A percentile compares a stretch with the other conserved stretches of the same genome.
These are phyloP conservation scores for Salix exigua DNA, from an alignment of 345 rosid species.

Conservation along the genomic window DNA sequence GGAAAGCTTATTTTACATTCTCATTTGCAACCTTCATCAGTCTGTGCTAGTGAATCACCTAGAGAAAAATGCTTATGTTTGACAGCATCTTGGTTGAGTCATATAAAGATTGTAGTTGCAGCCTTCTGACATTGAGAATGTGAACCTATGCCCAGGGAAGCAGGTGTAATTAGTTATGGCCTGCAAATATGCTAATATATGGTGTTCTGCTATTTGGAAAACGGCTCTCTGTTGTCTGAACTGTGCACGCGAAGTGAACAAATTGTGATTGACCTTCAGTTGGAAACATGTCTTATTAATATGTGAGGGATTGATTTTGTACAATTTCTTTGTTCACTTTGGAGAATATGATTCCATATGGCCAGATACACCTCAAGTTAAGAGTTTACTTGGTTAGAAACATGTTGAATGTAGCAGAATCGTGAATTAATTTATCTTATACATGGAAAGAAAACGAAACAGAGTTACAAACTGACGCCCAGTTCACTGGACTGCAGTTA, in stretches of 20 bases:
- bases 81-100: background rate
- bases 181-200: background rate
- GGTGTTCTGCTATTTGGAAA: background rate
- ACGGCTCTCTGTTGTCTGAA: background rate
- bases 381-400: background rate
- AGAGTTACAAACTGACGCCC: background rate
- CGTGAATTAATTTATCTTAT: background rate
- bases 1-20: conserved; percentile 1
- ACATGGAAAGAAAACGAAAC: background rate
- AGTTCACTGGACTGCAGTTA: background rate
- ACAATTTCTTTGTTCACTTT: background rate
- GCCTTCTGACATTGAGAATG: background rate
- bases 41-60: background rate
- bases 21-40: background rate
- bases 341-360: background rate
- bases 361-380: background rate
- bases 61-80: background rate
- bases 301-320: background rate
- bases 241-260: background rate
- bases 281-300: background rate
- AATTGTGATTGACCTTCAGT: background rate
- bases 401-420: background rate
- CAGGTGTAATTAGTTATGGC: background rate
- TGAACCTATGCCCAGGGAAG: background rate
- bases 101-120: background rate